phyloP scores from a whole-genome alignment of 208 protist species.

The Wallacemonas rigidus region DNA sequence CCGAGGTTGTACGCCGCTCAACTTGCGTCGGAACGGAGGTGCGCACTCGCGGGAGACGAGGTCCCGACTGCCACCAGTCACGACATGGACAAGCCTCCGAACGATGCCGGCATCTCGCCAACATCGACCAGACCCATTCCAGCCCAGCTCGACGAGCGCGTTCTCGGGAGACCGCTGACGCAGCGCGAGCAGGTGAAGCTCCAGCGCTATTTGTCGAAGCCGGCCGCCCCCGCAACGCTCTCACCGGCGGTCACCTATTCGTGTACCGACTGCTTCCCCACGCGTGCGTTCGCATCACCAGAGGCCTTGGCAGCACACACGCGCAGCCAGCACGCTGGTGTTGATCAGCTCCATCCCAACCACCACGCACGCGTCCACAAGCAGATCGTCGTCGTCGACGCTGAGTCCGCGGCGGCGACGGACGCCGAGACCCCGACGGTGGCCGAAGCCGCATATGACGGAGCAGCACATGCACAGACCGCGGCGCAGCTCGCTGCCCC shows the following conservation, averaged over 20 bases:
- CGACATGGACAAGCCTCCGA: too few relatives aligned
- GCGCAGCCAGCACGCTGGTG: conserved; percentile 22
- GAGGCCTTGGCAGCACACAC: conserved; percentile 33
- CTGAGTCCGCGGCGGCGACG: not conserved
- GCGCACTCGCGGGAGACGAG: not conserved
- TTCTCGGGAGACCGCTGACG: conserved; percentile 42
- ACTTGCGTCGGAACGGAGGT: conserved; percentile 13
- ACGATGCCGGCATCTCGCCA: not conserved
- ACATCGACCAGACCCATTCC: conserved; percentile 16
- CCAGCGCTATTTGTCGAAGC: conserved; percentile 36
- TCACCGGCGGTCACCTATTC: conserved; percentile 8
- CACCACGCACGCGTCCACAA: conserved; percentile 35
- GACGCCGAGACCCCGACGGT: not conserved
- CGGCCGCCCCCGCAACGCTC: conserved; percentile 5
- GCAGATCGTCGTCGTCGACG: conserved; percentile 17
- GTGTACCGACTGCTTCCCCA: conserved; percentile 24
- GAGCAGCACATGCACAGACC: not conserved
- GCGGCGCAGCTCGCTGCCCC: not conserved
- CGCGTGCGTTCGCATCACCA: conserved; percentile 29
- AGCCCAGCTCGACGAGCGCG: conserved; percentile 33
- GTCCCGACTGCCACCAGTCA: not conserved
- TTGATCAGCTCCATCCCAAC: conserved; percentile 23
- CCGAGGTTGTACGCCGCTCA: conserved; percentile 25
- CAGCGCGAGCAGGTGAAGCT: conserved; percentile 41
- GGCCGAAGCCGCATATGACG: too few relatives aligned